Evolutionary conservation across 208 protist species (phyloP).

Genomic region (Acanthamoeba triangularis): DNA sequence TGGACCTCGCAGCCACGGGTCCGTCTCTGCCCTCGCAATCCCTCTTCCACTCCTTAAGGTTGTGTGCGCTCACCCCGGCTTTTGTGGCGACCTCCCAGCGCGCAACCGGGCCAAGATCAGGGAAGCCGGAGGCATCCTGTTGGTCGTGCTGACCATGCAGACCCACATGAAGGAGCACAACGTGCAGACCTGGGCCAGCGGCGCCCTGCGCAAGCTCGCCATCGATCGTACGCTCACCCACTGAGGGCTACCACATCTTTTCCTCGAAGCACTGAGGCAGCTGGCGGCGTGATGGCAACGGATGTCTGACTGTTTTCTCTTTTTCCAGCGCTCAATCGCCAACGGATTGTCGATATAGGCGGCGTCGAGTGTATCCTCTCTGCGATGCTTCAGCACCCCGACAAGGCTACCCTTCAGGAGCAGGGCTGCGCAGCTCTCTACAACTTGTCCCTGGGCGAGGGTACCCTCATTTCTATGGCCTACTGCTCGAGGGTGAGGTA

Average conservation of each 20-base stretch:
- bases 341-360: background rate
- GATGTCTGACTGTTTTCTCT: no score
- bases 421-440: constrained; percentile 44
- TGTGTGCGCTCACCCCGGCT: background rate
- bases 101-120: constrained; percentile 10
- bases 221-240: background rate
- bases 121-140: background rate
- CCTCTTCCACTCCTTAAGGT: background rate
- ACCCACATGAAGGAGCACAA: background rate
- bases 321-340: background rate
- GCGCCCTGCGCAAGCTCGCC: constrained; percentile 23
- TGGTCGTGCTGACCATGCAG: constrained; percentile 21
- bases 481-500: no score
- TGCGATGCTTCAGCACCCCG: background rate
- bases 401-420: background rate
- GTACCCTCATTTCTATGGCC: background rate
- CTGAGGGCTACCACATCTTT: background rate
- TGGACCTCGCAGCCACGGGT: constrained; percentile 20
- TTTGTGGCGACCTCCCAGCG: background rate
- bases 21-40: background rate
- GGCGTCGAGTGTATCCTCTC: constrained; percentile 50
- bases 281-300: no score
- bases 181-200: constrained; percentile 41
- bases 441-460: constrained; percentile 31
- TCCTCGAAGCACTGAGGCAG: background rate